phyloP scores from a whole-genome alignment of 2,329 filamentous ascomycete genomes.

The Penicillium aurantiogriseum region DNA sequence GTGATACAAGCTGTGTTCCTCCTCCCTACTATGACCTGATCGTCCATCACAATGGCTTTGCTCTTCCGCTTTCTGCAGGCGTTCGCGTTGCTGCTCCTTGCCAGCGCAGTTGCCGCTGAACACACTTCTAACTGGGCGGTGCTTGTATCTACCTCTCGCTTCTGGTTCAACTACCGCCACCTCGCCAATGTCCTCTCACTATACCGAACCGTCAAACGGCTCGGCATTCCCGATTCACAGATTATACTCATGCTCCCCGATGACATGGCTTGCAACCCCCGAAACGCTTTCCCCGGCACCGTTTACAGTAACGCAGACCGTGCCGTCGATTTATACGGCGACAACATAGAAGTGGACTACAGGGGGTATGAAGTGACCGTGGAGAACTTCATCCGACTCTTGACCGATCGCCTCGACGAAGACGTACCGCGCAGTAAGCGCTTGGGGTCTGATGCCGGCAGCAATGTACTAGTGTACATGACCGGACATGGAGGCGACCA shows the following conservation, averaged over 20 bases:
- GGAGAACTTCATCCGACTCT: constrained; percentile 93
- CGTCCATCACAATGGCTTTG: constrained; percentile 27
- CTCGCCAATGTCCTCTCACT: constrained; percentile 96
- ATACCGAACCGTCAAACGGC: constrained; percentile 95
- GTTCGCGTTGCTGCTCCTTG: constrained; percentile 27
- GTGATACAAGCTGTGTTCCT: constrained; percentile 7
- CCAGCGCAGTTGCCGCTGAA: constrained; percentile 28
- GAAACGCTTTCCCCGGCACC: constrained; percentile 94
- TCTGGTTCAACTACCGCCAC: constrained; percentile 99
- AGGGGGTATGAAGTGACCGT: constrained; percentile 97
- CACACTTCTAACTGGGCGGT: constrained; percentile 99
- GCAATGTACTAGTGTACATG: constrained; percentile 99
- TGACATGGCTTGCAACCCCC: constrained; percentile 99
- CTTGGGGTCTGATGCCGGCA: constrained; percentile 87
- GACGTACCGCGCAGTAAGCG: constrained; percentile 95
- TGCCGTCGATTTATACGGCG: constrained; percentile 91
- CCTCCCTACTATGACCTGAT: constrained; percentile 17
- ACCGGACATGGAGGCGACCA: constrained; percentile 97
- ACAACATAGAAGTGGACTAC: constrained; percentile 99
- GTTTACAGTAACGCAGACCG: constrained; percentile 98
- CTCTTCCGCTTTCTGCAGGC: constrained; percentile 26
- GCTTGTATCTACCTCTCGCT: constrained; percentile 95
- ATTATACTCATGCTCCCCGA: constrained; percentile 99
- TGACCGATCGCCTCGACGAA: constrained; percentile 91
- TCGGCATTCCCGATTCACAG: constrained; percentile 96